Evolutionary conservation across 2,329 filamentous ascomycete species (phyloP).

Genomic region (Colletotrichum trifolii): DNA sequence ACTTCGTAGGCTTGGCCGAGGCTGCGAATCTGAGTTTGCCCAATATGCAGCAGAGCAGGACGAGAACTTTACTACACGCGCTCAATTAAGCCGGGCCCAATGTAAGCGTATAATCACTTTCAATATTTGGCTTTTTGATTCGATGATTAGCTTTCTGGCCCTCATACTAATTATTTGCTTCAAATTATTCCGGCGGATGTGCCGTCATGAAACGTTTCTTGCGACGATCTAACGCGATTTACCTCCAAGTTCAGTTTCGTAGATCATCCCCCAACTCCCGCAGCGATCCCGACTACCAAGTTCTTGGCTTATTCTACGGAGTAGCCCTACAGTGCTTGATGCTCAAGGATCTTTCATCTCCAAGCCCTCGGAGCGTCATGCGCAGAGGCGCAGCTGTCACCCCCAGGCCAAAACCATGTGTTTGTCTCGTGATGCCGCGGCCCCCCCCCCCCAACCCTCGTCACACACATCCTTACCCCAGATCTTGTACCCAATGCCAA

Average conservation of each 20-base stretch:
- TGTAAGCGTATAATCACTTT: too few species aligned
- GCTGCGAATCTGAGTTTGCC: too few species aligned
- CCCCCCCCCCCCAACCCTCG: background rate
- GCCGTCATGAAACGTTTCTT: background rate
- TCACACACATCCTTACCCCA: too few species aligned
- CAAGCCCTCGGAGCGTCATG: background rate
- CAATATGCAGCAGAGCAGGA: too few species aligned
- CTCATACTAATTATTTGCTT: too few species aligned
- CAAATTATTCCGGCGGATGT: background rate
- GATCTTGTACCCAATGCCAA: too few species aligned
- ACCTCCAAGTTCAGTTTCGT: background rate
- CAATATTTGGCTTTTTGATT: too few species aligned
- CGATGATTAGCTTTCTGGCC: too few species aligned
- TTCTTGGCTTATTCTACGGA: background rate
- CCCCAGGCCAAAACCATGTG: too few species aligned
- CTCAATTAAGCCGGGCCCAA: too few species aligned
- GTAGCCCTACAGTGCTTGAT: background rate
- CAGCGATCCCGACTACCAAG: background rate
- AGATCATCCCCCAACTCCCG: background rate
- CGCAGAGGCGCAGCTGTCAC: background rate
- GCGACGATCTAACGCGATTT: background rate
- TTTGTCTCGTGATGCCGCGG: constrained; percentile 32
- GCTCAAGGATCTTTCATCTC: background rate
- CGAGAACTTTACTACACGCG: too few species aligned
- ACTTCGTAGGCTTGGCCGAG: too few species aligned